phyloP scores from a whole-genome alignment of 2,329 filamentous ascomycete genomes.

The Volutella citrinella region DNA sequence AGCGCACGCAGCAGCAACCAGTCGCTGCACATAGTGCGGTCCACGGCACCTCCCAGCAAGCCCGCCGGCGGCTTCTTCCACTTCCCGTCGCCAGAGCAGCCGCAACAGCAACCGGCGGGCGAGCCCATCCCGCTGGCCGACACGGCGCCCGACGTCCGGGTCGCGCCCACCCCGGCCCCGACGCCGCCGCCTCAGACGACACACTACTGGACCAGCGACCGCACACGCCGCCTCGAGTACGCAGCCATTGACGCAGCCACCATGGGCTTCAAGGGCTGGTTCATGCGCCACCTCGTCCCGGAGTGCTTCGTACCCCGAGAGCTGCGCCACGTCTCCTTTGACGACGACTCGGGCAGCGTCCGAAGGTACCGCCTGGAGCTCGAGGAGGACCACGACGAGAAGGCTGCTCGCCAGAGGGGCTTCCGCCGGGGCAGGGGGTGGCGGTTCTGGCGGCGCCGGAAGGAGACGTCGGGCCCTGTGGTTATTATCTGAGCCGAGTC shows the following conservation, averaged over 20 bases:
- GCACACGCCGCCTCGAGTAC: conserved; percentile 61
- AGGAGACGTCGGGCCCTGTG: too few relatives aligned
- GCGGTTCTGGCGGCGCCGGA: conserved; percentile 28
- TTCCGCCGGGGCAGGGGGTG: conserved; percentile 24
- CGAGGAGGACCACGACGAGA: conserved; percentile 40
- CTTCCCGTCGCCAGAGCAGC: conserved; percentile 39
- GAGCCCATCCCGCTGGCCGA: conserved; percentile 34
- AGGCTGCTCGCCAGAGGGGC: conserved; percentile 9
- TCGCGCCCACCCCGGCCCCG: conserved; percentile 24
- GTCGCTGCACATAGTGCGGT: conserved; percentile 33
- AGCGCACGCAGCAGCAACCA: conserved; percentile 28
- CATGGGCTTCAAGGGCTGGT: conserved; percentile 58
- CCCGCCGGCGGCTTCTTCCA: conserved; percentile 47
- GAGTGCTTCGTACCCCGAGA: conserved; percentile 56
- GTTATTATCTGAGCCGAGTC: too few relatives aligned
- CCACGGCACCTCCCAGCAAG: conserved; percentile 27
- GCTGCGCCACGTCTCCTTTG: conserved; percentile 51
- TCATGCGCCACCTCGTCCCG: conserved; percentile 55
- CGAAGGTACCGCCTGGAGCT: conserved; percentile 59
- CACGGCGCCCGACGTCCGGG: conserved; percentile 13
- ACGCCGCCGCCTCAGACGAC: conserved; percentile 55
- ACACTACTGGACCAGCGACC: conserved; percentile 66
- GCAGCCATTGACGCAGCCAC: conserved; percentile 64
- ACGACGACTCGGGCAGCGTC: conserved; percentile 62
- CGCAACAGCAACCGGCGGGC: too few relatives aligned